Evolutionary conservation across 257 asterid genomes (phyloP), one percentile per base, ranked within the genome.

Genomic region (Craterostigma plantagineum): DNA sequence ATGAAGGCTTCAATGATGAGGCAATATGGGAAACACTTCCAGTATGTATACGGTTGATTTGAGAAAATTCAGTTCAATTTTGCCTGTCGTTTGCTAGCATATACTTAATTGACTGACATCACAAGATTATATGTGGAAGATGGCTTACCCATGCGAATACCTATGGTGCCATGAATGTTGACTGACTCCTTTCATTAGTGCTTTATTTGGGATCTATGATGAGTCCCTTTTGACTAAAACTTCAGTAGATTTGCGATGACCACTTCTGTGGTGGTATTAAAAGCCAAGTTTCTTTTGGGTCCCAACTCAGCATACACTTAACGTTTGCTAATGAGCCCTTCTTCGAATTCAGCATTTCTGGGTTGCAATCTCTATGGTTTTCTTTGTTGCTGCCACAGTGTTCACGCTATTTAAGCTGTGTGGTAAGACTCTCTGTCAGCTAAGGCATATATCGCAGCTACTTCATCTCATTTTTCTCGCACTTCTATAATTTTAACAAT

Each of bases 21-120:
- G 92, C 96, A 51, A 65, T 90, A 42, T 90, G 99, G 96, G 99
- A 90, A 69, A 84, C 94, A 9, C 94, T 90, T 56, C 99, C 99
- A 10, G 99, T 90, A 70, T 77, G 94, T 71, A 56, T 60, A 38
- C 46, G 14, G 14, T 33, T 15, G 35, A 45, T 34, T 17, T 30
- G 45, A 42, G 46, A 40, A 50, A 53, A n/a, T n/a, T n/a, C n/a
- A n/a, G 49, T 18, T 46, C 48, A 45, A 30, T 54, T 37, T 2
- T 8, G 11, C 8, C 12, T 36, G 1, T 36, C n/a, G n/a, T 36
- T 12, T 23, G 6, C 30, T 23, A 23, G 30, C 2, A 23, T 23
- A 23, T 6, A 23, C 30, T 23, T 23, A 6, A 23, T 23, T 23
- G 30, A 23, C 30, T 23, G 30, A 23, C 30, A 23, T 23, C 6